A percentile compares a stretch with the other conserved stretches of the same genome.
Evolutionary conservation across 768 basidiomycete species (phyloP).

Genomic region (Arthromyces matolae): DNA sequence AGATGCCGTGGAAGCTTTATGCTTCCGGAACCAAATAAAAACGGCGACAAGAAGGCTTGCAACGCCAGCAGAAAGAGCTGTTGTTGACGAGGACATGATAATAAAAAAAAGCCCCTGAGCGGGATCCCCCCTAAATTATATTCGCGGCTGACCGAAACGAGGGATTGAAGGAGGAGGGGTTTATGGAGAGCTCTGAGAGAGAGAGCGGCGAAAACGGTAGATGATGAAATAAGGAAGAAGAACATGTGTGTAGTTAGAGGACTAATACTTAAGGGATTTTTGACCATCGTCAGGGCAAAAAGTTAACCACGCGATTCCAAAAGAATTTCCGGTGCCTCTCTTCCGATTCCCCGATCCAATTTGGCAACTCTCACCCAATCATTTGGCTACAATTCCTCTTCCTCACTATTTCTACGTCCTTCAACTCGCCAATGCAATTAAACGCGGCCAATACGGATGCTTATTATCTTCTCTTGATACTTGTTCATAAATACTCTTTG

Average conservation of each 20-base stretch:
- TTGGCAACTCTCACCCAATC: conserved; percentile 10
- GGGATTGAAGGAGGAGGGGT: neutral
- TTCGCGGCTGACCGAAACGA: neutral
- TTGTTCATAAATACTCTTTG: too few species aligned
- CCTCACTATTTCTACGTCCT: too few species aligned
- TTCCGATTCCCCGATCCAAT: conserved; percentile 10
- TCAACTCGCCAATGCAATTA: too few species aligned
- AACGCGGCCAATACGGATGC: too few species aligned
- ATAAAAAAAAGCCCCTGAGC: conserved; percentile 1
- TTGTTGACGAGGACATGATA: conserved; percentile 19
- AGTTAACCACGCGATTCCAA: conserved; percentile 15
- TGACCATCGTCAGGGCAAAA: conserved; percentile 12
- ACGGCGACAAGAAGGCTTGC: conserved; percentile 36
- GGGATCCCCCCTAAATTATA: neutral
- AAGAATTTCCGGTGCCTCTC: conserved; percentile 10
- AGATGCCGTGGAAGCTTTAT: conserved; percentile 36
- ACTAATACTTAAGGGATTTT: conserved; percentile 17
- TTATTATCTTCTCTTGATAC: too few species aligned
- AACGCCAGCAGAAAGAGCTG: conserved; percentile 29
- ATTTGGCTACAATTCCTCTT: neutral
- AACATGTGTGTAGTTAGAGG: conserved; percentile 3
- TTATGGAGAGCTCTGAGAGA: neutral
- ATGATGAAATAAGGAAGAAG: conserved; percentile 7
- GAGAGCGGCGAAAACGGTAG: conserved; percentile 6
- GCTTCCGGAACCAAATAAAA: conserved; percentile 41